Conservation (phyloP, 2,329 filamentous ascomycete genomes). For the Byssothecium circinans region DNA sequence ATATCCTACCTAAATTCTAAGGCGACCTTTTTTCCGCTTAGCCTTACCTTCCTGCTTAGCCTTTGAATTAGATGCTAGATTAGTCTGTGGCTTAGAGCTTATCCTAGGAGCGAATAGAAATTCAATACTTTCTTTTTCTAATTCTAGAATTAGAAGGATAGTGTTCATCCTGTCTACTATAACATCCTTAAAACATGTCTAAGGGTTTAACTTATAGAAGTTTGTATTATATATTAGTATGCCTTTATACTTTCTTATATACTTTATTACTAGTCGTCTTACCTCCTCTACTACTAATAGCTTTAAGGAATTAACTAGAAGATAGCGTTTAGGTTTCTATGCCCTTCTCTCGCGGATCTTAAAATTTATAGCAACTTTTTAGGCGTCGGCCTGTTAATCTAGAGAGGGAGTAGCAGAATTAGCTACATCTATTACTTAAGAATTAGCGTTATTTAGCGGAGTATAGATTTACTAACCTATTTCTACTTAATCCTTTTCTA, state of each 20-base stretch:
- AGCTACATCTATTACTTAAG: slow-evolving; percentile 5
- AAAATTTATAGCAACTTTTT: slow-evolving; percentile 9
- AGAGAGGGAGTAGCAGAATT: slow-evolving; percentile 3
- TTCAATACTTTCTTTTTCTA: slow-evolving; percentile 1
- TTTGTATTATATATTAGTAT: slow-evolving; percentile 14
- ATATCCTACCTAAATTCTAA: neutral
- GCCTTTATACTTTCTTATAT: slow-evolving; percentile 10
- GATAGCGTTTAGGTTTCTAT: slow-evolving; percentile 3
- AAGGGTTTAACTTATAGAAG: slow-evolving; percentile 10
- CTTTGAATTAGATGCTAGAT: neutral
- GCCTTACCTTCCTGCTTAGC: neutral
- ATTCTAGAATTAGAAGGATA: slow-evolving; percentile 3
- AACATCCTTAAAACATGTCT: slow-evolving; percentile 10
- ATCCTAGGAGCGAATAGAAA: neutral
- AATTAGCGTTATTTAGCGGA: slow-evolving; percentile 6
- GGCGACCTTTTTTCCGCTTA: neutral
- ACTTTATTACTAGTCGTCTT: slow-evolving; percentile 10
- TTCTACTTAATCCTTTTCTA: slow-evolving; percentile 6
- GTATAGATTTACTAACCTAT: neutral
- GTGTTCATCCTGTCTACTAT: slow-evolving; percentile 8
- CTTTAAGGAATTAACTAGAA: slow-evolving; percentile 6
- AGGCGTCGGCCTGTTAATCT: slow-evolving; percentile 3
- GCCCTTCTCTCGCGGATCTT: slow-evolving; percentile 3
- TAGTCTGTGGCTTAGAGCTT: neutral
- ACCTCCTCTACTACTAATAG: slow-evolving; percentile 5